Base-by-base conservation (phyloP, 2,329 filamentous ascomycete species). In the Aspergillus proliferans region DNA sequence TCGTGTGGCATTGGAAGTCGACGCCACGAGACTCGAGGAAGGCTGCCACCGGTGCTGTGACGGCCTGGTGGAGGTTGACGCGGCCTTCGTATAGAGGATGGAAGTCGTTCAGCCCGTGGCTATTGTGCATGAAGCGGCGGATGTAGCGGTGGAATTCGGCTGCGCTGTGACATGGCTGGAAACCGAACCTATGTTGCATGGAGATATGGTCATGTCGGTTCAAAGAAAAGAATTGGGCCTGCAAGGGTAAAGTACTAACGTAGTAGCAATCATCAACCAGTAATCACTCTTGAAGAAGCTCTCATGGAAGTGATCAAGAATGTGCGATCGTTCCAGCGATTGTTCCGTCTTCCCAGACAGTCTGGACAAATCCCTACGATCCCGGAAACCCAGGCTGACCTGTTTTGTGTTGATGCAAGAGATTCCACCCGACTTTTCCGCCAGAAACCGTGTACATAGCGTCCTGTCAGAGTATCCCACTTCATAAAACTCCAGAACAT, bases 161-260 rank as follows among this genome's bases (percentile, higher is more conserved):
- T 0, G 62, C 63, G 36, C 60, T 63, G 54, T 66, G 62, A 43
- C 54, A 57, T 3, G 60, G 55, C 45, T 61, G 58, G 45, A 66
- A 61, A 9, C 57, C 57, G 46, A 65, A 62, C 12, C 61, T 62
- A 30, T 18, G 18, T 10, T 34, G 14, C 18, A 38, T 3, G 34
- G n/a, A 18, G n/a, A 38, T 18, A 18, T 38, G n/a, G 34, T 38
- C 9, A 38, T 38, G 34, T n/a, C 14, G 34, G 34, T 38, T 14
- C 18, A 40, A 40, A 18, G 38, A 7, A 19, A 22, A 40, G 38
- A 12, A 40, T 40, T 15, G 18, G 19, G 7, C 9, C 1, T 18
- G 4, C 14, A 21, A 14, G 15, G 9, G 6, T 4, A 36, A 43
- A 15, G 22, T 12, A 34, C 30, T 38, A 24, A 62, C 61, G 54